Percentiles rank a stretch among this genome's conserved stretches.
Evolutionary conservation across 177 flowering plant genomes (phyloP).

Genomic region (Tripterygium wilfordii): DNA sequence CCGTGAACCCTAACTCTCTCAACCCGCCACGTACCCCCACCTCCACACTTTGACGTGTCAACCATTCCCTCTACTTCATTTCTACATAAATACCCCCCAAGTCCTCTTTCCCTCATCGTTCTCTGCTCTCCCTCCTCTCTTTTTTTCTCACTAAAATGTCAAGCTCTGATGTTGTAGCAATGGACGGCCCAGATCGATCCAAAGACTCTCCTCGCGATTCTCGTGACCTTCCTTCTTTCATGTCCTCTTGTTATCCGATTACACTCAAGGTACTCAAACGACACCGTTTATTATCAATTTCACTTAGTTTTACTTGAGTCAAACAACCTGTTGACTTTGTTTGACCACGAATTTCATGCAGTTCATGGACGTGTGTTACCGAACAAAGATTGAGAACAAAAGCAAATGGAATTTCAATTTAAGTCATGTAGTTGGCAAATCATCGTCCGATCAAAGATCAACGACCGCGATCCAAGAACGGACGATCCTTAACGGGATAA

Average conservation of each 20-base stretch:
- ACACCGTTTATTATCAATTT: not conserved
- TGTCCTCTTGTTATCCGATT: conserved; percentile 44
- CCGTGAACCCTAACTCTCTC: too few relatives aligned
- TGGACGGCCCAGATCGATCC: conserved; percentile 11
- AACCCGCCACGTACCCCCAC: too few relatives aligned
- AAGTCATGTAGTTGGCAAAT: conserved; percentile 4
- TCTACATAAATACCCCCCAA: too few relatives aligned
- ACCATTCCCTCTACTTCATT: too few relatives aligned
- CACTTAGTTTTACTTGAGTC: not conserved
- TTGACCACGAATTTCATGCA: conserved; percentile 16
- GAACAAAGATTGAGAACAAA: conserved; percentile 32
- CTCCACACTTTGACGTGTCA: too few relatives aligned
- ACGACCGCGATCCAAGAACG: conserved; percentile 22
- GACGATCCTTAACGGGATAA: conserved; percentile 45
- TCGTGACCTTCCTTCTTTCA: conserved; percentile 15
- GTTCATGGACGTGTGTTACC: conserved; percentile 63
- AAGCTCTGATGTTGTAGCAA: not conserved
- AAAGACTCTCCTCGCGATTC: conserved; percentile 13
- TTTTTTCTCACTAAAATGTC: too few relatives aligned
- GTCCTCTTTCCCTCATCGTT: too few relatives aligned
- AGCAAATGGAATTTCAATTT: conserved; percentile 5
- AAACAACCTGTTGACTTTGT: not conserved
- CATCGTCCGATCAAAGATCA: conserved; percentile 10
- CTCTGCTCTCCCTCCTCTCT: too few relatives aligned
- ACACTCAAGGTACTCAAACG: conserved; percentile 54